Conservation (phyloP, 345 rosid genomes). For the Zanthoxylum bungeanum region DNA sequence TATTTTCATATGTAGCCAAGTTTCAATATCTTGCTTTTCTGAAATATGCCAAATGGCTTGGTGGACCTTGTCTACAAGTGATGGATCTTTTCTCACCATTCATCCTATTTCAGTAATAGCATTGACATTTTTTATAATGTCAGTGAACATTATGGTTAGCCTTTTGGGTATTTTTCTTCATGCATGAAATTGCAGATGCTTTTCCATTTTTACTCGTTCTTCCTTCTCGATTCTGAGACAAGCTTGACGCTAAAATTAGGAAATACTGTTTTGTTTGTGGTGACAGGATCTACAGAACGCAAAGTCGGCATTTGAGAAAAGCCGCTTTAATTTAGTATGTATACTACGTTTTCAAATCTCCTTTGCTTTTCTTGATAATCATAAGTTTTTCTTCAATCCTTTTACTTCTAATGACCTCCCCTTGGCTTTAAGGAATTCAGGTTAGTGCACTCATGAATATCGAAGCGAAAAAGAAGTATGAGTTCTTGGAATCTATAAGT, state of each 20-base stretch:
- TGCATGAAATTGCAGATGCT: background rate
- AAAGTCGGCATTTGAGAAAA: slow-evolving; percentile 77
- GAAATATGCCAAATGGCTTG: background rate
- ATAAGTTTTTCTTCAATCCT: background rate
- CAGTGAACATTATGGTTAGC: background rate
- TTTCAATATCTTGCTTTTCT: background rate
- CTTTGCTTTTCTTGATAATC: slow-evolving; percentile 3
- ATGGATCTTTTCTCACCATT: background rate
- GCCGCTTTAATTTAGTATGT: slow-evolving; percentile 88
- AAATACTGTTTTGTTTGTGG: background rate
- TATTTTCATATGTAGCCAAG: background rate
- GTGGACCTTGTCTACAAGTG: background rate
- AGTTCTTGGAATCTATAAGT: slow-evolving; percentile 89
- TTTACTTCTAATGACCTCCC: slow-evolving; percentile 30
- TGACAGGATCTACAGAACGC: slow-evolving; percentile 80
- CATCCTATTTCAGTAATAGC: background rate
- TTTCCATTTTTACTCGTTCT: background rate
- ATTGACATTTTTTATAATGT: background rate
- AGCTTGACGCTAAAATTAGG: background rate
- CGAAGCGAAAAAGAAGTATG: slow-evolving; percentile 83
- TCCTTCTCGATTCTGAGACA: background rate
- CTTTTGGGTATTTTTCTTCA: background rate
- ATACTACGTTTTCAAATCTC: slow-evolving; percentile 12
- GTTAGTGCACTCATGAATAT: slow-evolving; percentile 70
- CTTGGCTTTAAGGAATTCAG: slow-evolving; percentile 70